A percentile compares a stretch with the other conserved stretches of the same genome.
Evolutionary conservation across 148 eudicot species (phyloP).

Genomic region (Amaranthus hypochondriacus): DNA sequence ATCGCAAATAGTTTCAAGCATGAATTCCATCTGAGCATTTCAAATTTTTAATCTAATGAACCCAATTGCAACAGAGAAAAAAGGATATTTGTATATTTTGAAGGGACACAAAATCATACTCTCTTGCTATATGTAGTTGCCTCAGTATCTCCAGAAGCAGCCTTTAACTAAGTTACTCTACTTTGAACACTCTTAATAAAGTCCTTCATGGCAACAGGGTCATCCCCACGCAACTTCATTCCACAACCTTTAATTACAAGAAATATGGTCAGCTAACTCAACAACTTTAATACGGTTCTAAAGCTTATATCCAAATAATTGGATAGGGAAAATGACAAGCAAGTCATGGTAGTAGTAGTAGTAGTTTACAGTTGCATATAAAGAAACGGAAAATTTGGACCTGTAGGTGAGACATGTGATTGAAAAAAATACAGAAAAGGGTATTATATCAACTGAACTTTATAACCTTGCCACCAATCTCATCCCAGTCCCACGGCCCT

Average conservation of each 20-base stretch:
- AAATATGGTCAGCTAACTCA: background rate
- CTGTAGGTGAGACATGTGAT: no score
- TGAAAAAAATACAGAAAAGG: no score
- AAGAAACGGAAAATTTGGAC: no score
- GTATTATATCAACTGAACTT: no score
- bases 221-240: constrained; percentile 83
- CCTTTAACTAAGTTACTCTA: constrained; percentile 69
- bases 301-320: no score
- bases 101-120: constrained; percentile 34
- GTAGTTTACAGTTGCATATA: no score
- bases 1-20: constrained; percentile 91
- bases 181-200: constrained; percentile 67
- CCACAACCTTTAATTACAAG: constrained; percentile 59
- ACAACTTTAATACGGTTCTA: no score
- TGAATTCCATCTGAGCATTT: constrained; percentile 80
- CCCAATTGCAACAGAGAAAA: constrained; percentile 16
- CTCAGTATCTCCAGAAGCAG: constrained; percentile 41
- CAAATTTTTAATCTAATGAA: background rate
- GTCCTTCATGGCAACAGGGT: constrained; percentile 83
- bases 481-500: no score
- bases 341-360: no score
- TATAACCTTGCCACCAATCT: no score
- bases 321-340: no score
- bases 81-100: background rate
- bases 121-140: constrained; percentile 53